Evolutionary conservation across 2,329 filamentous ascomycete genomes (phyloP).

Genomic region (Diplocarpon rosae): DNA sequence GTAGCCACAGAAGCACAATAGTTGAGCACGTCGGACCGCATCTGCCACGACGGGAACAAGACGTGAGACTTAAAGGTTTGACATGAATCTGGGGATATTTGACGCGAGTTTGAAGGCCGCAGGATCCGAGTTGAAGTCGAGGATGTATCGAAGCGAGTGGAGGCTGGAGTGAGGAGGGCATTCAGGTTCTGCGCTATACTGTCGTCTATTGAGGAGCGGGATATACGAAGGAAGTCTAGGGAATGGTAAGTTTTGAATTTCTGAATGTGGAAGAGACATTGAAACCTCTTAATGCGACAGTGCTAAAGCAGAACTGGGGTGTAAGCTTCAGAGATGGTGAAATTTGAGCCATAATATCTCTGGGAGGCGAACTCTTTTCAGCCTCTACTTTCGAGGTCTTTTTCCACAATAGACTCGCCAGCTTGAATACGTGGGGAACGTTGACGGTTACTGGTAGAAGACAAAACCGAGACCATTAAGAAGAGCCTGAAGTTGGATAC

Average conservation of each 20-base stretch:
- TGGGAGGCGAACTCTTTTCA: conserved; percentile 5
- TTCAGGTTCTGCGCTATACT: conserved; percentile 90
- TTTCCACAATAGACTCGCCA: conserved; percentile 26
- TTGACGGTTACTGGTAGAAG: no score
- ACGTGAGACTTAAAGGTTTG: conserved; percentile 62
- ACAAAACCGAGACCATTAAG: no score
- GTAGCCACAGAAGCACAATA: conserved; percentile 87
- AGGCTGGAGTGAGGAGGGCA: conserved; percentile 67
- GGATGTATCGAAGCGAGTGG: conserved; percentile 62
- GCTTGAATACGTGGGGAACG: conserved; percentile 8
- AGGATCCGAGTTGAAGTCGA: conserved; percentile 58
- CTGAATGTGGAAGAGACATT: not conserved
- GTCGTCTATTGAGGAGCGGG: conserved; percentile 78
- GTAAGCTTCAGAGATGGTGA: conserved; percentile 41
- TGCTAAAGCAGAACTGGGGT: conserved; percentile 70
- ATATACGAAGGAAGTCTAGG: conserved; percentile 80
- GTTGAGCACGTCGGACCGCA: conserved; percentile 68
- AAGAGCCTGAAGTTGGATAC: no score
- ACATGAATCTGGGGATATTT: conserved; percentile 54
- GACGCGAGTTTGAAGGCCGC: conserved; percentile 35
- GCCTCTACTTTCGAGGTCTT: conserved; percentile 21
- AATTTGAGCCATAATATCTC: conserved; percentile 22
- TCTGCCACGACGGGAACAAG: conserved; percentile 82
- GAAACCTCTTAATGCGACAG: conserved; percentile 54
- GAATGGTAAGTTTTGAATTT: not conserved